Base-by-base conservation (phyloP, 495 filamentous ascomycete genomes). In the Trichoderma asperelloides region DNA sequence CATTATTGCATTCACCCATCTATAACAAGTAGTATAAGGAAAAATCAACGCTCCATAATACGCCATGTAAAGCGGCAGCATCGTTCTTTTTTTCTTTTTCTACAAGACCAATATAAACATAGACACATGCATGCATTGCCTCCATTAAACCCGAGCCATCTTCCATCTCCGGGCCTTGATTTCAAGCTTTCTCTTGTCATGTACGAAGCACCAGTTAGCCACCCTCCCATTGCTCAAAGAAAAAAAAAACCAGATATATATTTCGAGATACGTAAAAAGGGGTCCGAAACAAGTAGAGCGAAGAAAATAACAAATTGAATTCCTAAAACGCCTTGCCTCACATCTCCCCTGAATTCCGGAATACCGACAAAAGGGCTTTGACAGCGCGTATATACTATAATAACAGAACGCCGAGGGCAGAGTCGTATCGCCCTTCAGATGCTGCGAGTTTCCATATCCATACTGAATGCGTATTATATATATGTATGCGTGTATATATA, bases 371-470 rank as follows among this genome's bases (percentile, higher is more conserved):
- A 27, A 21, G 47, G 47, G 18, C 21, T 30, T 55, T 12, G 55
- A 60, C 55, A 60, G 55, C 55, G 55, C 23, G 27, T 60, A 25
- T 60, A 60, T 25, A 37, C 33, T 60, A 60, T 60, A 60, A 60
- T 21, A 60, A 60, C 55, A 60, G 25, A 60, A 60, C 55, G 55
- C 55, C 55, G 55, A 60, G 55, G 55, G 55, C 55, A 60, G 55
- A 60, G 25, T 28, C 55, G 55, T 60, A 60, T 60, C 55, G 55
- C 55, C 55, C 55, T 60, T 60, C 55, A 30, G 55, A 60, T 60
- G 55, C 55, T 60, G 55, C 55, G 55, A 13, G 55, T 30, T 60
- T 60, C 55, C 55, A 60, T 60, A 28, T 60, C 55, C 55, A 60
- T 60, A 60, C 55, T 25, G 27, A 60, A 60, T 60, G 55, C 55